phyloP scores from a whole-genome alignment of 2,329 filamentous ascomycete species.

The Emmonsiellopsis sp. region DNA sequence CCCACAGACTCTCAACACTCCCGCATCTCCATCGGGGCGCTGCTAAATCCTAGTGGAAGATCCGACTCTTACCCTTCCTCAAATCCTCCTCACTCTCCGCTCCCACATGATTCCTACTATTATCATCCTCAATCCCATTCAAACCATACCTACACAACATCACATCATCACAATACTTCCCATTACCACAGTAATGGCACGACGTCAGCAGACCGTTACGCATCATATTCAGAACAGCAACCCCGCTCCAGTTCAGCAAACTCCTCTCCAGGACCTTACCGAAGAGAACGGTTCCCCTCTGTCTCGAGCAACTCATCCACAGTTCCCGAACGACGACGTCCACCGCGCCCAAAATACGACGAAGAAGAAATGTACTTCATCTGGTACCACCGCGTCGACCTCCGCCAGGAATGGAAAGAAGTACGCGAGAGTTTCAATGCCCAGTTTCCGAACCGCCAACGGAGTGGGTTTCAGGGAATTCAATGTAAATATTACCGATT shows the following conservation, averaged over 20 bases:
- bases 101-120: conserved; percentile 1
- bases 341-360: conserved; percentile 38
- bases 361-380: conserved; percentile 42
- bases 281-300: conserved; percentile 32
- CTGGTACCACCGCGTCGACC: conserved; percentile 41
- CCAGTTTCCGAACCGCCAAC: conserved; percentile 33
- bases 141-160: conserved; percentile 3
- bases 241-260: conserved; percentile 16
- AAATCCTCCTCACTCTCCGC: neutral
- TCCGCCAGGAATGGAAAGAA: conserved; percentile 38
- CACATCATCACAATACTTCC: neutral
- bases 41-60: conserved; percentile 8
- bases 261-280: conserved; percentile 29
- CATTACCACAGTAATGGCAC: neutral
- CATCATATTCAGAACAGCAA: conserved; percentile 1
- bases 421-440: conserved; percentile 35
- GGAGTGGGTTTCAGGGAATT: conserved; percentile 36
- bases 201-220: neutral
- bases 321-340: conserved; percentile 28
- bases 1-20: conserved; percentile 1
- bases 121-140: conserved; percentile 5
- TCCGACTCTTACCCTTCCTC: conserved; percentile 2
- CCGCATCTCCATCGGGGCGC: conserved; percentile 12
- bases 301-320: conserved; percentile 33
- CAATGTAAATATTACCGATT: conserved; percentile 45